phyloP scores from a whole-genome alignment of 768 basidiomycete genomes.

The Amanita molliuscula region DNA sequence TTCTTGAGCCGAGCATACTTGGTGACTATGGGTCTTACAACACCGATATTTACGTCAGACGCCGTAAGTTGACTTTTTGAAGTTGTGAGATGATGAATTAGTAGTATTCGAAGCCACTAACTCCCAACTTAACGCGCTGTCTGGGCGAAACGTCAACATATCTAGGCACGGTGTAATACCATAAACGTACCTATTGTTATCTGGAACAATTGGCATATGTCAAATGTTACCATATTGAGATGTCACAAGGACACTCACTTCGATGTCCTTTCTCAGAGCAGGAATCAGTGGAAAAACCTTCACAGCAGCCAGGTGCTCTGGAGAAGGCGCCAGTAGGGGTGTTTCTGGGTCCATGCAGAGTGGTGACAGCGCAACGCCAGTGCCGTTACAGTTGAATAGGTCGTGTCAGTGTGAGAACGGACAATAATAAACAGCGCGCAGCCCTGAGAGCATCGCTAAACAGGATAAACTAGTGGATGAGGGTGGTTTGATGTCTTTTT shows the following conservation, averaged over 20 bases:
- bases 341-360: constrained; percentile 30
- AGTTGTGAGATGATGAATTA: constrained; percentile 1
- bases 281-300: constrained; percentile 79
- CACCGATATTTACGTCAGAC: constrained; percentile 71
- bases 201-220: constrained; percentile 20
- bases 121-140: constrained; percentile 75
- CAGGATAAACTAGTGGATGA: background rate
- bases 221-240: constrained; percentile 1
- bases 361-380: constrained; percentile 5
- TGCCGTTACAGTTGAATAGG: background rate
- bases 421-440: background rate
- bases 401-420: background rate
- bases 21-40: constrained; percentile 67
- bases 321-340: constrained; percentile 40
- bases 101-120: constrained; percentile 26
- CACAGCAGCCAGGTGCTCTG: constrained; percentile 48
- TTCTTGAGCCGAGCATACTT: constrained; percentile 75
- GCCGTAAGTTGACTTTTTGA: constrained; percentile 64
- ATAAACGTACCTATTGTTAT: constrained; percentile 31
- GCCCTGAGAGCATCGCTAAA: background rate
- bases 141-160: constrained; percentile 24
- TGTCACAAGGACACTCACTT: constrained; percentile 31
- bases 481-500: constrained; percentile 9
- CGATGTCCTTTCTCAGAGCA: constrained; percentile 57
- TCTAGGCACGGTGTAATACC: background rate